Evolutionary conservation across 768 basidiomycete genomes (phyloP), one percentile per base, ranked within the genome.

Genomic region (Pulveroboletus sp.): DNA sequence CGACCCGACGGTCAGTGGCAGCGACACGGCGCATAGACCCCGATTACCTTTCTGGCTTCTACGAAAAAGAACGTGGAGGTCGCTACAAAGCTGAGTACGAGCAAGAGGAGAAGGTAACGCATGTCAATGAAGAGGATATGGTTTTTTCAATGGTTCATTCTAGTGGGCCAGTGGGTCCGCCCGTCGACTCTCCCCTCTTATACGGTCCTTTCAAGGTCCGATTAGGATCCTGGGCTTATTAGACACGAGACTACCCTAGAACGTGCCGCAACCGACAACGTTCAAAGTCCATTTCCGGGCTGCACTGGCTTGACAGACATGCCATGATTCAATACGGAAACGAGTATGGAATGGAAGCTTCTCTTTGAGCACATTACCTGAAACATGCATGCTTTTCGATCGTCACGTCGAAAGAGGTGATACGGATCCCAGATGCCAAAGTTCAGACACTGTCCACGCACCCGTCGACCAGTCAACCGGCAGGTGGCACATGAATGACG

Each of bases 41-140:
- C n/a, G n/a, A n/a, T n/a, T n/a, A 63, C 62, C 63, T 49, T 51
- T 60, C 50, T 59, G 46, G 54, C 62, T 50, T 63, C 62, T 54
- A 62, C 63, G 17, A 53, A 63, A 65, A 63, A 63, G 62, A 63
- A 63, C 31, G 62, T 65, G 50, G 62, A 63, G 39, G 43, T 44
- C 4, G 62, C 63, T 51, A 63, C 45, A 52, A 63, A 63, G 37
- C 63, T 65, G 2, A 63, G 62, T 40, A 63, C 62, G 43, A 65
- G 51, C 35, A 65, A 9, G 30, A 63, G 62, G 44, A 63, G 62
- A 53, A 65, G 54, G 54, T 53, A 65, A 30, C 62, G 62, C 62
- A 63, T 63, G 46, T 29, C 39, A 22, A 32, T 42, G 19, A 26
- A 35, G 27, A 23, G 32, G 36, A 23, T 35, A 16, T 34, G 35